These are phyloP conservation scores for Brassica nigra DNA, from an alignment of 345 rosid species.

Conservation along the genomic window DNA sequence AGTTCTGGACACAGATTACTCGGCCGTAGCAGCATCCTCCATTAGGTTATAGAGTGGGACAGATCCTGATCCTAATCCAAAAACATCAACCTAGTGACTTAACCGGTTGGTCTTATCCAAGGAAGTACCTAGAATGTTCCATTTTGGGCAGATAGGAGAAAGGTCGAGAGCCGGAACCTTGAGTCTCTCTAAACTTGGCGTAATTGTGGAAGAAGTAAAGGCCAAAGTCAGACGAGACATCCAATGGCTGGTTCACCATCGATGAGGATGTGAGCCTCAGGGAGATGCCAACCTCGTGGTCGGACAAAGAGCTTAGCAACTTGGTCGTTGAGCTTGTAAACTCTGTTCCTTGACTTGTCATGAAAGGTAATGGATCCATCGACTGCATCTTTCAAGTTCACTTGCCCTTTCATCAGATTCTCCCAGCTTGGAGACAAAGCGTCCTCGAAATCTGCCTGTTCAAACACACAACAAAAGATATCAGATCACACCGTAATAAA, in stretches of 20 bases:
- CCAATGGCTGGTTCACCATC: conserved; percentile 88
- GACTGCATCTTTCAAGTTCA: conserved; percentile 88
- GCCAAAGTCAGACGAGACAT: conserved; percentile 85
- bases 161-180: conserved; percentile 84
- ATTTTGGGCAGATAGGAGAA: conserved; percentile 95
- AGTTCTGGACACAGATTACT: too few species aligned
- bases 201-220: conserved; percentile 85
- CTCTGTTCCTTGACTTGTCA: conserved; percentile 77
- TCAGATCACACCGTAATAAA: neutral
- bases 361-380: conserved; percentile 74
- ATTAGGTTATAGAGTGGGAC: too few species aligned
- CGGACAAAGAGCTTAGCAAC: conserved; percentile 84
- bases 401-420: conserved; percentile 87
- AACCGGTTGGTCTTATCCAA: neutral
- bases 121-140: conserved; percentile 81
- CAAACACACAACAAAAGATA: neutral
- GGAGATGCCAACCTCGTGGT: conserved; percentile 93
- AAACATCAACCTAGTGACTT: neutral
- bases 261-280: conserved; percentile 79
- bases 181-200: conserved; percentile 61
- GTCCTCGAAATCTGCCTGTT: conserved; percentile 90
- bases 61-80: neutral
- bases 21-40: too few species aligned
- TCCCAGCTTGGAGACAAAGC: conserved; percentile 95
- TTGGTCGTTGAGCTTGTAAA: conserved; percentile 81